These are phyloP conservation scores for Trichosphaerium sp. DNA, from an alignment of 78 protist genomes.

Conservation along the genomic window DNA sequence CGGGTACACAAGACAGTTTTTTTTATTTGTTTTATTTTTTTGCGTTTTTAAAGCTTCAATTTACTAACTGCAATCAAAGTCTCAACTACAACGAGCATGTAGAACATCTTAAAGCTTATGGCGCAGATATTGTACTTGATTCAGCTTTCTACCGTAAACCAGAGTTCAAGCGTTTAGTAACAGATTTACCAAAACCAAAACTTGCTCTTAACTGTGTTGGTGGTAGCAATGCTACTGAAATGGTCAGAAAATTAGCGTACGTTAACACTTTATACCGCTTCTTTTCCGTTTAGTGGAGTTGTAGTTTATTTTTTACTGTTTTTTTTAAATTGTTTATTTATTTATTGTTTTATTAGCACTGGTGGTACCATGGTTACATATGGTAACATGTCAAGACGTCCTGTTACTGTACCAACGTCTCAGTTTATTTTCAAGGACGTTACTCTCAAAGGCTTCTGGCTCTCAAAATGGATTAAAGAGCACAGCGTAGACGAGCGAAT, in stretches of 20 bases:
- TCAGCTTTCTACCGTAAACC: slow-evolving; percentile 31
- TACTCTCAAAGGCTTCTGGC: slow-evolving; percentile 54
- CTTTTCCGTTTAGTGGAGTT: not conserved
- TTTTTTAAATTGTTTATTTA: not conserved
- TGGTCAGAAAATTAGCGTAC: slow-evolving; percentile 49
- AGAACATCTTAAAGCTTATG: slow-evolving; percentile 34
- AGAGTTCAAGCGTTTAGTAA: slow-evolving; percentile 4
- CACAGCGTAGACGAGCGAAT: slow-evolving; percentile 16
- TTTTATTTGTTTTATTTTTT: no score
- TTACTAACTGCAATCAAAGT: not conserved
- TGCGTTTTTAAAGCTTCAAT: not conserved
- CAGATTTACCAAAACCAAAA: slow-evolving; percentile 46
- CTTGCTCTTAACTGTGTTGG: slow-evolving; percentile 71
- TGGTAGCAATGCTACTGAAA: slow-evolving; percentile 47
- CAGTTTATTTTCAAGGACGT: slow-evolving; percentile 51
- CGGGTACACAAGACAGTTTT: not conserved
- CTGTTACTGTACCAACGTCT: slow-evolving; percentile 48
- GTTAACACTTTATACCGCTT: not conserved
- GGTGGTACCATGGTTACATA: slow-evolving; percentile 70
- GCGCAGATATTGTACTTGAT: slow-evolving; percentile 65
- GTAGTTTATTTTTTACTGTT: not conserved
- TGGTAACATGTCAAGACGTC: slow-evolving; percentile 64
- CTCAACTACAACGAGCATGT: slow-evolving; percentile 23
- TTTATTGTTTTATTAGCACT: not conserved
- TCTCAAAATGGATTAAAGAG: slow-evolving; percentile 33